Percentiles rank a stretch among this genome's conserved stretches.
Evolutionary conservation across 768 basidiomycete genomes (phyloP).

Genomic region (Russula dissimulans): DNA sequence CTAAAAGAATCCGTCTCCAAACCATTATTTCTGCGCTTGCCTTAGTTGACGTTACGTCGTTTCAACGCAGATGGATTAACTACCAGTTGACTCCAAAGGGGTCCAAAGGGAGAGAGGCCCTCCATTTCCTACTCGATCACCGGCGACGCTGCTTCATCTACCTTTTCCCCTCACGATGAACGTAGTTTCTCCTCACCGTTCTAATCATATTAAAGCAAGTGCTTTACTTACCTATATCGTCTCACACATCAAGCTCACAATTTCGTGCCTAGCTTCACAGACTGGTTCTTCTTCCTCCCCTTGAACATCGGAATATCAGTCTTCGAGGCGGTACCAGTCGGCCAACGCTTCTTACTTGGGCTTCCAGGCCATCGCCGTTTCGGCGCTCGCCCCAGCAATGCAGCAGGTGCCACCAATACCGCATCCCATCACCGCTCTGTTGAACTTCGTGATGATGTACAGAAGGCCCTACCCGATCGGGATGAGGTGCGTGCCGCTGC

Average conservation of each 20-base stretch:
- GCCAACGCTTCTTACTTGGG: conserved; percentile 60
- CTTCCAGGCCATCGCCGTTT: too few species aligned
- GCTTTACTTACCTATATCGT: too few species aligned
- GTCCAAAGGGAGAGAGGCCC: conserved; percentile 63
- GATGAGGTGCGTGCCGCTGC: too few species aligned
- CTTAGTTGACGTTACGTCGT: neutral
- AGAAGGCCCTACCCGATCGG: too few species aligned
- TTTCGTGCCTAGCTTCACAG: conserved; percentile 43
- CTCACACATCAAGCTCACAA: neutral
- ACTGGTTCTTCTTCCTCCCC: conserved; percentile 86
- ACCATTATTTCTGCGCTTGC: neutral
- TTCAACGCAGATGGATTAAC: conserved; percentile 56
- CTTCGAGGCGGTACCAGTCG: conserved; percentile 61
- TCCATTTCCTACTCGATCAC: conserved; percentile 89
- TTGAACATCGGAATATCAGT: conserved; percentile 75
- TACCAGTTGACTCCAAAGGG: conserved; percentile 46
- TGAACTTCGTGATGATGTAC: too few species aligned
- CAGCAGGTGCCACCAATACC: too few species aligned
- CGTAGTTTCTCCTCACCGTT: conserved; percentile 73
- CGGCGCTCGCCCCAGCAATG: too few species aligned
- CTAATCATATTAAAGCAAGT: conserved; percentile 61
- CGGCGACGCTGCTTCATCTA: conserved; percentile 87
- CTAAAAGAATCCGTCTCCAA: neutral
- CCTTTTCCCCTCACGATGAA: conserved; percentile 79
- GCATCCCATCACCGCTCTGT: too few species aligned